phyloP scores from a whole-genome alignment of 23 red algal genomes.

The Gracilaria domingensis region DNA sequence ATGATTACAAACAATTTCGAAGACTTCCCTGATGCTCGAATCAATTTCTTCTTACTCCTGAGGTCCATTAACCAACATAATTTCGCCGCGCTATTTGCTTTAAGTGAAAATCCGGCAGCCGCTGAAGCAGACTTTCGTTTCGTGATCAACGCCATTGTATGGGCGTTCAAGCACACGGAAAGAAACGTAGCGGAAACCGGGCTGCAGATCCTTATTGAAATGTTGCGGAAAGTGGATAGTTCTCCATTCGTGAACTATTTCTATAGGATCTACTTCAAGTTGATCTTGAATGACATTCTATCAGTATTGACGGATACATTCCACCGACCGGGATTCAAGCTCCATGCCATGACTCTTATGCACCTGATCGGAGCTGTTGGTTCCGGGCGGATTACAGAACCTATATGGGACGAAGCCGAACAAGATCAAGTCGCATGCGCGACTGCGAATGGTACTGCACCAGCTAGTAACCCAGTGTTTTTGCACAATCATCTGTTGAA shows the following conservation, averaged over 20 bases:
- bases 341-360: conserved; percentile 87
- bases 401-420: conserved; percentile 80
- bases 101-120: conserved; percentile 82
- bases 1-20: conserved; percentile 99
- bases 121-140: conserved; percentile 93
- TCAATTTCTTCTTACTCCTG: conserved; percentile 92
- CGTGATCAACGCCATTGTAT: conserved; percentile 96
- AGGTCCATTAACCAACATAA: conserved; percentile 86
- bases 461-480: conserved; percentile 70
- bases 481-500: conserved; percentile 84
- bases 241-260: conserved; percentile 87
- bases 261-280: conserved; percentile 87
- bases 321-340: conserved; percentile 92
- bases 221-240: conserved; percentile 83
- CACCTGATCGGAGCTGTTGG: conserved; percentile 80
- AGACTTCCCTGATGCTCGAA: conserved; percentile 96
- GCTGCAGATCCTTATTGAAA: conserved; percentile 88
- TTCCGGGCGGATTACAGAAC: conserved; percentile 84
- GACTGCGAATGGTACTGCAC: conserved; percentile 64
- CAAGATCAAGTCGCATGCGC: conserved; percentile 58
- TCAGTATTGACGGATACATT: conserved; percentile 95
- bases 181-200: conserved; percentile 98
- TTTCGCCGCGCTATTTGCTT: conserved; percentile 87
- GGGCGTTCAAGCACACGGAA: conserved; percentile 99
- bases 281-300: conserved; percentile 94